phyloP scores from a whole-genome alignment of 768 basidiomycete genomes.

The Russula virescens region DNA sequence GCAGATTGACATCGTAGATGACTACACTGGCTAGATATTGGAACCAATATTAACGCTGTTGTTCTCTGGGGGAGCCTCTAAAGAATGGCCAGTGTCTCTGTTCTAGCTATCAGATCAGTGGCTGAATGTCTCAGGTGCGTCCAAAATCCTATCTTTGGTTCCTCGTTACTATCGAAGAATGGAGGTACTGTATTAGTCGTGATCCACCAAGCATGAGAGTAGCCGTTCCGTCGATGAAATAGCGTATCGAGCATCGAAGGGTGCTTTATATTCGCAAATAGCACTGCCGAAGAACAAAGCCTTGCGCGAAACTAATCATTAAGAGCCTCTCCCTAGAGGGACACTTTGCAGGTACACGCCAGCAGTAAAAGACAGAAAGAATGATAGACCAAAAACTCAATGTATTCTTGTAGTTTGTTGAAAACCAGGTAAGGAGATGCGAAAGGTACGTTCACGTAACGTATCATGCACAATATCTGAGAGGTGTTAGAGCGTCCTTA shows the following conservation, averaged over 20 bases:
- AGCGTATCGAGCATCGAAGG: no score
- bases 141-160: no score
- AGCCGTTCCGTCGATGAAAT: not conserved
- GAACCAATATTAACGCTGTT: no score
- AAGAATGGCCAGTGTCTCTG: no score
- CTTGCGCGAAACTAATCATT: not conserved
- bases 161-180: no score
- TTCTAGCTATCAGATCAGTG: no score
- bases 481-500: not conserved
- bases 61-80: no score
- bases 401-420: not conserved
- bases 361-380: not conserved
- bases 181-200: no score
- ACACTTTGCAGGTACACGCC: not conserved
- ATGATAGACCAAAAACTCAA: not conserved
- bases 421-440: not conserved
- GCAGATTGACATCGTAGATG: no score
- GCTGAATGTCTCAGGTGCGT: no score
- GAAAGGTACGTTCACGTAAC: not conserved
- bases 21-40: no score
- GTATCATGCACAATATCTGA: conserved; percentile 22
- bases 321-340: no score
- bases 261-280: not conserved
- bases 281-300: not conserved
- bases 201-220: not conserved